These are phyloP conservation scores for Colletotrichum sp. DNA, from an alignment of 2,329 filamentous ascomycete species.

Conservation along the genomic window DNA sequence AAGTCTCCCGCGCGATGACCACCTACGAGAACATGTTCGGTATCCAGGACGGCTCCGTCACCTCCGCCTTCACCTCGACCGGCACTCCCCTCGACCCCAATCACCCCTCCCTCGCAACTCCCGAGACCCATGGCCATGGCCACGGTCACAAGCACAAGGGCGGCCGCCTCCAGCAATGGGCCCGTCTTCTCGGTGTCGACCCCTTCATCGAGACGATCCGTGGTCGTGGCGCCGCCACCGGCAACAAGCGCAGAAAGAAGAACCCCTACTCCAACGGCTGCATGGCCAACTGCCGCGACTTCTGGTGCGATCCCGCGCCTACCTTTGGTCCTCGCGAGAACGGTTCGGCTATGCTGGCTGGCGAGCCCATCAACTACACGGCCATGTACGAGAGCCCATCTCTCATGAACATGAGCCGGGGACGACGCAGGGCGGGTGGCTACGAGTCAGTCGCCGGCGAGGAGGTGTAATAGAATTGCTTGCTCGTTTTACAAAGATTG, in stretches of 20 bases:
- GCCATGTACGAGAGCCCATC: conserved; percentile 86
- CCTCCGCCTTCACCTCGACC: conserved; percentile 79
- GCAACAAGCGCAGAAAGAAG: conserved; percentile 59
- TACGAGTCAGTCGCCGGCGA: conserved; percentile 69
- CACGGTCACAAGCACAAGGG: conserved; percentile 61
- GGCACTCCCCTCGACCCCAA: conserved; percentile 72
- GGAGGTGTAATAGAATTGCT: conserved; percentile 48
- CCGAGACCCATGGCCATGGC: conserved; percentile 41
- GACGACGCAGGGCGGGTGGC: conserved; percentile 54
- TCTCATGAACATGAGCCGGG: conserved; percentile 61
- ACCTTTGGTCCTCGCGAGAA: conserved; percentile 77
- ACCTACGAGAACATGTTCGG: conserved; percentile 97
- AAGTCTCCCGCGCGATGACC: conserved; percentile 90
- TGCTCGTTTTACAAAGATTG: background rate
- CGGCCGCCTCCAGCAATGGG: conserved; percentile 80
- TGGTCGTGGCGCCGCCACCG: conserved; percentile 73
- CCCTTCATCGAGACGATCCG: conserved; percentile 93
- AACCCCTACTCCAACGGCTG: conserved; percentile 89
- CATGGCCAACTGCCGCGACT: conserved; percentile 91
- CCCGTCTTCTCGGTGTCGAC: conserved; percentile 85
- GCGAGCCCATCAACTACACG: conserved; percentile 84
- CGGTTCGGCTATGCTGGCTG: conserved; percentile 78
- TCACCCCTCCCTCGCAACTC: conserved; percentile 66
- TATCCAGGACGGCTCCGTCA: conserved; percentile 68
- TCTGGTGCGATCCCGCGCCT: conserved; percentile 91